A percentile compares a stretch with the other conserved stretches of the same genome.
Conservation (phyloP, 768 basidiomycete species). For the Postia placenta region DNA sequence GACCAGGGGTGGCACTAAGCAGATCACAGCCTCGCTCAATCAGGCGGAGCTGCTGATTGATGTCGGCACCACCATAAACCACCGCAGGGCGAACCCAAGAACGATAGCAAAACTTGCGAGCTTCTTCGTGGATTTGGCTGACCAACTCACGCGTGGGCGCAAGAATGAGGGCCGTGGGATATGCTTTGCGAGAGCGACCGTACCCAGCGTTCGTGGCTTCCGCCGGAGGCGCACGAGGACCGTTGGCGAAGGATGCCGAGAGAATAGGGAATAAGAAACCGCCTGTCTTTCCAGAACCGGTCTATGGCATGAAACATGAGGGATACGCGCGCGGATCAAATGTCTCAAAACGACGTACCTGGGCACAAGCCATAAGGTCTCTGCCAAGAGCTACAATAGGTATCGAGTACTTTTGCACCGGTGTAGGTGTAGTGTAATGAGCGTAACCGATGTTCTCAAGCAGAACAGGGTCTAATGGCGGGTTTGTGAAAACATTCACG, state of each 20-base stretch:
- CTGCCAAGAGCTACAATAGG: constrained; percentile 90
- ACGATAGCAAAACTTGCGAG: constrained; percentile 97
- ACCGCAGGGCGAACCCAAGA: constrained; percentile 99
- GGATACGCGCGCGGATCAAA: constrained; percentile 12
- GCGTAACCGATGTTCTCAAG: constrained; percentile 93
- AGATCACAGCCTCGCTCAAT: constrained; percentile 98
- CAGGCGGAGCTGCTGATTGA: constrained; percentile 86
- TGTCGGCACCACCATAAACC: constrained; percentile 98
- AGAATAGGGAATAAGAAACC: constrained; percentile 99
- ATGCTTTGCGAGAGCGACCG: constrained; percentile 78
- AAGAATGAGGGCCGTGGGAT: constrained; percentile 94
- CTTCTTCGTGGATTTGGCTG: constrained; percentile 98
- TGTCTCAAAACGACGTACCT: constrained; percentile 37
- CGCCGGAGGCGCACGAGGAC: constrained; percentile 69
- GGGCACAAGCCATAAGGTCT: constrained; percentile 94
- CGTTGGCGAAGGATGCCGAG: constrained; percentile 81
- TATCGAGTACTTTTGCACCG: constrained; percentile 99
- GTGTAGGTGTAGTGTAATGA: constrained; percentile 92
- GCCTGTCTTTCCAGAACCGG: constrained; percentile 98
- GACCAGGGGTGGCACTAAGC: constrained; percentile 95
- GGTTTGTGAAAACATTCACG: constrained; percentile 75
- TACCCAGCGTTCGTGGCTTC: constrained; percentile 42
- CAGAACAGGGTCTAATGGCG: constrained; percentile 88
- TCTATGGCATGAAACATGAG: constrained; percentile 48
- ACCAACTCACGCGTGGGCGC: constrained; percentile 99